Evolutionary conservation across 2,329 filamentous ascomycete genomes (phyloP), one percentile per base, ranked within the genome.

Genomic region (Fonsecaea nubica): DNA sequence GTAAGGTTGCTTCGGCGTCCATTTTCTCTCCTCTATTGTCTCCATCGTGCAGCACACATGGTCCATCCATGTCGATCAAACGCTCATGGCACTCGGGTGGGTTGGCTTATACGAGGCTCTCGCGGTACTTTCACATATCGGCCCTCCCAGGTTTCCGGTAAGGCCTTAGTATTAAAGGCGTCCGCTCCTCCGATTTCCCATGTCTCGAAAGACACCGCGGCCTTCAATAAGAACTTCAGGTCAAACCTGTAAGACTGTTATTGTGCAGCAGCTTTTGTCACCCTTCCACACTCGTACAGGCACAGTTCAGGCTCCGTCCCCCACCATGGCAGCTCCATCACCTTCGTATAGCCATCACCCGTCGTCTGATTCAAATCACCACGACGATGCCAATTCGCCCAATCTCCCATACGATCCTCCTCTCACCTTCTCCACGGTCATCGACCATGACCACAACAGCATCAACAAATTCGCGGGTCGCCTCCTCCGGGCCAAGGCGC

Each of bases 391-490:
- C 13, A 10, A 55, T 32, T 18, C 58, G 15, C 55, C 53, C 30
- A 48, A 18, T 6, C 52, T 63, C 10, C 18, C 60, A 0, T 48
- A 38, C 60, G 42, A 33, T n/a, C 33, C 55, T n/a, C 65, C 62
- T 42, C 58, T 64, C 45, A 67, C 62, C 5, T 72, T 72, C 62
- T 67, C 70, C 50, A 61, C 56, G 13, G 64, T 72, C 40, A 72
- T 72, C 62, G 66, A 72, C n/a, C 40, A 59, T 25, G 70, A 72
- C 60, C 70, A 72, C 65, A 58, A 40, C 40, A 58, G 58, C 36
- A 93, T 98, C 78, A 98, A 98, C 81, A 95, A 91, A 12, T 88
- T 97, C 70, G 89, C 93, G 0, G 91, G 97, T 32, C 84, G 90
- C 9, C 93, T 94, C 2, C 92, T 92, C 80, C 84, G 91, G 62